Base-by-base conservation (phyloP, 2,329 filamentous ascomycete species). In the Botrytis fragariae region DNA sequence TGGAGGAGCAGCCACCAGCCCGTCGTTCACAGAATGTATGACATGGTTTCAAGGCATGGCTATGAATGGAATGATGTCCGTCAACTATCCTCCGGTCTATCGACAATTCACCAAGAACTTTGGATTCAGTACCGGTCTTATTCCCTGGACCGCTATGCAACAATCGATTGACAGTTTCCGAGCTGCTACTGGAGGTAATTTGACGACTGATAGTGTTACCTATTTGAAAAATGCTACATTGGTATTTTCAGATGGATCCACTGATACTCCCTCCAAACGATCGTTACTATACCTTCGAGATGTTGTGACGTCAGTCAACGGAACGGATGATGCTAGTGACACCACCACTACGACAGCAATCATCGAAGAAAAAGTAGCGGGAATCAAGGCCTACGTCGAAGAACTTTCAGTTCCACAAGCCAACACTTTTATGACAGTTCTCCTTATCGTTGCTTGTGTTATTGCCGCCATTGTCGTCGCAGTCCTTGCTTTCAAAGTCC, bases 381-480 rank as follows among this genome's bases (percentile, higher is more conserved):
- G 94, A 70, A 92, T 98, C 79, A 88, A 95, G 81, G 93, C 89
- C 44, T 97, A 92, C 79, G 92, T 91, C n/a, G 90, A 97, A 81
- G 87, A 95, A 81, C 88, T 97, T 73, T 90, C 89, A 61, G 94
- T 98, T 71, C 96, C 96, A 29, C 89, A 92, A 77, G 90, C 93
- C 67, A 97, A 98, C 84, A 94, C 94, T 2, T 98, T 98, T 85
- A 97, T 99, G 95, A 98, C 94, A 0, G 91, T 97, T 7, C 87
- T 98, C 1, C 86, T 98, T 69, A 86, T 98, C 74, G 95, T 97
- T 74, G 93, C 94, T 75, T 96, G 97, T 76, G 87, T 97, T 70
- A 89, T 98, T 76, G 95, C 90, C 6, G 88, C 89, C 48, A 95
- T 98, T 76, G 91, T 93, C 61, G 92, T 97, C 37, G 90, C 93